These are phyloP conservation scores for Podila verticillata DNA, from an alignment of 192 early-diverging fungal species.

Conservation along the genomic window DNA sequence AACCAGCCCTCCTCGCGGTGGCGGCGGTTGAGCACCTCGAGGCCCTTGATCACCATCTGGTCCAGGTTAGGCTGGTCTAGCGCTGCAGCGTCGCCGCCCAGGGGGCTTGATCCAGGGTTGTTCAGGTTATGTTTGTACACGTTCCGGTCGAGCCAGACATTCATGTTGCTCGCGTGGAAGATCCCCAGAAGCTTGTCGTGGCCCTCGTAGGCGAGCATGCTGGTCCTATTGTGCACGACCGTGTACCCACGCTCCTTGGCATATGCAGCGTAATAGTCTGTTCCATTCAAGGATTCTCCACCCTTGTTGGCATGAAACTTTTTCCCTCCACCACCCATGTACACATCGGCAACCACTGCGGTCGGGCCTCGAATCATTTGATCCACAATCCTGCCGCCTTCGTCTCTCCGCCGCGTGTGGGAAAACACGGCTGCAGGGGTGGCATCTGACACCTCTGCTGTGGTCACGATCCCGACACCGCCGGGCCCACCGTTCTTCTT, in stretches of 20 bases:
- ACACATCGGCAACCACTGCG: conserved; percentile 67
- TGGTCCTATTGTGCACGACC: conserved; percentile 57
- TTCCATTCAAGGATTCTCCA: conserved; percentile 50
- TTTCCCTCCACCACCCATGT: conserved; percentile 70
- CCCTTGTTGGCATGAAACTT: conserved; percentile 58
- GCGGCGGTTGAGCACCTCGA: conserved; percentile 66
- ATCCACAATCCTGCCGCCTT: conserved; percentile 62
- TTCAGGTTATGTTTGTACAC: conserved; percentile 61
- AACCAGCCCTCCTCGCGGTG: conserved; percentile 69
- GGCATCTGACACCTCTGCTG: conserved; percentile 67
- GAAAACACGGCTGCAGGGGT: conserved; percentile 70
- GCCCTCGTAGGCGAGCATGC: conserved; percentile 58
- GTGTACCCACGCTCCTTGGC: conserved; percentile 63
- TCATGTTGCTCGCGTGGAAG: conserved; percentile 66
- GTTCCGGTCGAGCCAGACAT: conserved; percentile 73
- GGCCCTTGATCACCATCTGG: conserved; percentile 67
- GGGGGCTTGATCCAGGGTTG: conserved; percentile 52
- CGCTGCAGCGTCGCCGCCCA: conserved; percentile 49
- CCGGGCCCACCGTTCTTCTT: conserved; percentile 57
- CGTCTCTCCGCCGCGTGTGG: conserved; percentile 66
- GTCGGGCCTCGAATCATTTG: conserved; percentile 66
- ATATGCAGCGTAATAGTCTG: conserved; percentile 61
- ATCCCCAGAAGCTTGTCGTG: conserved; percentile 68
- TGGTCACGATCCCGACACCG: conserved; percentile 73
- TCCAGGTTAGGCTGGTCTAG: conserved; percentile 66